Base-by-base conservation (phyloP, 2,329 filamentous ascomycete genomes). In the Annulohypoxylon truncatum region DNA sequence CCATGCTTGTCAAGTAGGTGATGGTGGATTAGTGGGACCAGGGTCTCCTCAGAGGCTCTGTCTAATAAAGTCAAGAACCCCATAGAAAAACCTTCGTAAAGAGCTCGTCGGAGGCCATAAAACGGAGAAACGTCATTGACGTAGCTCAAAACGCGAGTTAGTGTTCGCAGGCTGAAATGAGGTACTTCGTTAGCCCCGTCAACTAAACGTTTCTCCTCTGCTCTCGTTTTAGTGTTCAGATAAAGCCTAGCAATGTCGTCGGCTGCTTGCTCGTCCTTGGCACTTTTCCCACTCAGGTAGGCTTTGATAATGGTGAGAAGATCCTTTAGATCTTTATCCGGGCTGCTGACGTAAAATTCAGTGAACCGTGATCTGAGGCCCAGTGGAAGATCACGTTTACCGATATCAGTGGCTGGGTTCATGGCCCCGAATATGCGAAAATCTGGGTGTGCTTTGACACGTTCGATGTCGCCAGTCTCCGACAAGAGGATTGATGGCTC, bases 341-440 rank as follows among this genome's bases (percentile, higher is more conserved):
- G 95, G 71, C 93, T 96, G 58, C 93, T 89, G 22, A 99, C 94
- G 76, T 97, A 99, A 20, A 99, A 84, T 78, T 99, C 96, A 0
- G 96, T 98, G 76, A 99, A 99, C 51, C 94, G 88, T 7, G 94
- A 97, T 59, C 95, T 87, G 44, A 98, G 88, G 1, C 95, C 94
- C 58, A 92, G 89, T 0, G 95, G 94, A 13, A 99, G 82, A 78
- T 99, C 96, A 60, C 95, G 90, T 80, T 99, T 99, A 66, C 96
- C 96, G 60, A 97, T 90, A 81, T 99, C 96, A 2, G 96, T 99
- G 4, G 96, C 96, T 28, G 96, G 96, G 75, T 99, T 99, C 96
- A 99, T 99, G 26, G 96, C 96, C 54, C 93, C 96, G 76, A 99
- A 99, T 12, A 99, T 92, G 38, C 96, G 90, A 78, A 99, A 99